Base-by-base conservation (phyloP, 768 basidiomycete genomes). In the Gymnopilus junonius region DNA sequence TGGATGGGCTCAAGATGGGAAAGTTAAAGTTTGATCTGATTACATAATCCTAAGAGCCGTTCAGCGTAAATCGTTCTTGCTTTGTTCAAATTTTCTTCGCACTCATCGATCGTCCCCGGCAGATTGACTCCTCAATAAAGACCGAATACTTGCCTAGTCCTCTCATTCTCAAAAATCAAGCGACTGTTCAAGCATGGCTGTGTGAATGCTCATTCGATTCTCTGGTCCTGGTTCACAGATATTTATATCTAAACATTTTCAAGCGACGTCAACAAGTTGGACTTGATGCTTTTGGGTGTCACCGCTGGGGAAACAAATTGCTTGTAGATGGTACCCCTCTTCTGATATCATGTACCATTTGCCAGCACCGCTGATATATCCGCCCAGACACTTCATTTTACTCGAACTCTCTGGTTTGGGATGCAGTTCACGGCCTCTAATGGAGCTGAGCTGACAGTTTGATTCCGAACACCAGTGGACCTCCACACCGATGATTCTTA, bases 21-120 rank as follows among this genome's bases (percentile, higher is more conserved):
- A n/a, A n/a, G n/a, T n/a, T n/a, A n/a, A n/a, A n/a, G n/a, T n/a
- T n/a, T n/a, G n/a, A n/a, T n/a, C n/a, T n/a, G n/a, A n/a, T n/a
- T n/a, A n/a, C n/a, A n/a, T n/a, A n/a, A n/a, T n/a, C n/a, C n/a
- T n/a, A n/a, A n/a, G n/a, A n/a, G n/a, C n/a, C n/a, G n/a, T n/a
- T n/a, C n/a, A n/a, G n/a, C n/a, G n/a, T n/a, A n/a, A n/a, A n/a
- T n/a, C n/a, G n/a, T n/a, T n/a, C n/a, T n/a, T n/a, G n/a, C n/a
- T n/a, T n/a, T n/a, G n/a, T n/a, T n/a, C n/a, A n/a, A n/a, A n/a
- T n/a, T n/a, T n/a, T n/a, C n/a, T n/a, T n/a, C n/a, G n/a, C n/a
- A n/a, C n/a, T n/a, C n/a, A n/a, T n/a, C n/a, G n/a, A n/a, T 51
- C 34, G 62, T n/a, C 59, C 61, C 64, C 62, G 50, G 55, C 53